Conservation (phyloP, 495 filamentous ascomycete species). For the Xylaria flabelliformis region DNA sequence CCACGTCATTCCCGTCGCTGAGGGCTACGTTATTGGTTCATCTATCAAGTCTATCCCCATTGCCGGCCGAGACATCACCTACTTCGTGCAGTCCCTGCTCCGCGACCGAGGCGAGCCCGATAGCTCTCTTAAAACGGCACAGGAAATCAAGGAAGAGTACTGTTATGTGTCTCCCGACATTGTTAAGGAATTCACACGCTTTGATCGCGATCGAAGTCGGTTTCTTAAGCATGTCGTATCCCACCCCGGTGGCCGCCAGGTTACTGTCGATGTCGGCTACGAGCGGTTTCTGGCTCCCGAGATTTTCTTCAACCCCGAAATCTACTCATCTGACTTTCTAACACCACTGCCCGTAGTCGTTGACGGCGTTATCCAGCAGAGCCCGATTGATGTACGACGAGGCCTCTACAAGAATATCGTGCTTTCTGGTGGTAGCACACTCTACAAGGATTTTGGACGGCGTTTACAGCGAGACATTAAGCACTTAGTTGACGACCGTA, state of each 20-base stretch:
- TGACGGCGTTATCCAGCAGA: conserved; percentile 94
- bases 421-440: conserved; percentile 90
- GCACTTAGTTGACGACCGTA: conserved; percentile 79
- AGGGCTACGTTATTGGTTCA: conserved; percentile 98
- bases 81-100: conserved; percentile 95
- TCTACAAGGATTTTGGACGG: conserved; percentile 97
- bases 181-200: conserved; percentile 94
- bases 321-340: conserved; percentile 97
- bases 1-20: conserved; percentile 97
- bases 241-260: conserved; percentile 83
- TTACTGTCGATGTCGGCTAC: conserved; percentile 92
- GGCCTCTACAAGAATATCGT: conserved; percentile 99
- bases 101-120: conserved; percentile 96
- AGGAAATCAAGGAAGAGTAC: conserved; percentile 96
- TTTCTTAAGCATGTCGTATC: conserved; percentile 88
- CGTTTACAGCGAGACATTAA: conserved; percentile 95
- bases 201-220: conserved; percentile 87
- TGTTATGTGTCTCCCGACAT: conserved; percentile 99
- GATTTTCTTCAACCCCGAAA: conserved; percentile 99
- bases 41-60: conserved; percentile 99
- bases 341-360: conserved; percentile 93
- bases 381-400: conserved; percentile 94
- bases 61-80: conserved; percentile 95
- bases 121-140: conserved; percentile 94
- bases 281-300: conserved; percentile 97